Evolutionary conservation across 164 flowering plant genomes (phyloP), one percentile per base, ranked within the genome.

Genomic region (grape (Vitis vinifera)): DNA sequence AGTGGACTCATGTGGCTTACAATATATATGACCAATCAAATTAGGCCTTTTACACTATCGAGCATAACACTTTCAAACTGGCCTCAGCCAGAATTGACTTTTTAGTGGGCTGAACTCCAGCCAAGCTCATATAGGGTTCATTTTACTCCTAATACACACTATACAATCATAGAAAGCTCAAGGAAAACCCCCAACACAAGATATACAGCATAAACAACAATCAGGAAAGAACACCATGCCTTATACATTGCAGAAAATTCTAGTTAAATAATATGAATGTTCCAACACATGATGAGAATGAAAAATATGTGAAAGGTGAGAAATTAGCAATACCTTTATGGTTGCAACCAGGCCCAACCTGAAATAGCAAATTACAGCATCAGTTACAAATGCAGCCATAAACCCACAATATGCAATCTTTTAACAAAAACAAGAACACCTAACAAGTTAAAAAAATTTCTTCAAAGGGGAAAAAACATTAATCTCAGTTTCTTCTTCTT

Each of bases 331-430:
- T 64, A 64, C 67, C 67, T 64, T 64, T 64, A 64, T 64, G 37
- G 67, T 64, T 64, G 67, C 67, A 19, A 64, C 56, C 10, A 64
- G 67, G 16, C 67, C 67, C 67, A 64, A 64, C 67, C 67, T 64
- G 56, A 19, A 64, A 64, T 50, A 61, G 50, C 14, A 29, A 50
- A n/a, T n/a, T 9, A 56, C 19, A n/a, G 59, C 11, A 56, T 56
- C 59, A 56, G 29, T 56, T 56, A 16, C 1, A 17, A 1, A 7
- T 19, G 11, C 19, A 8, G 15, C 29, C 19, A 8, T 56, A 16
- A n/a, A 6, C 59, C 9, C 27, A n/a, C 14, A 53, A 12, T 15
- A 11, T 13, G n/a, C 6, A 11, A 13, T 13, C n/a, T 4, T 2
- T 13, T 13, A n/a, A 53, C 3, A 16, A 17, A 56, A 56, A 17